Evolutionary conservation across 768 basidiomycete species (phyloP).

Genomic region (Mycena haematopus): DNA sequence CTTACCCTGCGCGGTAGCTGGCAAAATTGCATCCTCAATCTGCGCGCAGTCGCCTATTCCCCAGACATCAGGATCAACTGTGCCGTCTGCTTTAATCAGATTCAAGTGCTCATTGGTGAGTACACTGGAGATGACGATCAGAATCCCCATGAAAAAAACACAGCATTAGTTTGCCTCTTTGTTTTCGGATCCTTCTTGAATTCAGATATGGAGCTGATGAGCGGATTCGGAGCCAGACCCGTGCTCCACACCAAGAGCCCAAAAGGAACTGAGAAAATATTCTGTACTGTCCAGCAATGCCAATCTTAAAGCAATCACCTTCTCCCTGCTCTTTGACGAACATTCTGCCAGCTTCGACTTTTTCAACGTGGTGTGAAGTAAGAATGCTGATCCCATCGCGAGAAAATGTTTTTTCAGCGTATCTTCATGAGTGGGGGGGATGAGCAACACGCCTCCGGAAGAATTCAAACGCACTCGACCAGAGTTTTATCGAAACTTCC

Average conservation of each 20-base stretch:
- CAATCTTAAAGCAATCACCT: constrained; percentile 46
- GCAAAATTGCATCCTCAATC: constrained; percentile 62
- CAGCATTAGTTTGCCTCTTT: constrained; percentile 47
- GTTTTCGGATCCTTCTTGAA: constrained; percentile 68
- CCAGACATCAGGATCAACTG: constrained; percentile 72
- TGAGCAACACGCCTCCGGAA: neutral
- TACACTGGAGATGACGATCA: constrained; percentile 35
- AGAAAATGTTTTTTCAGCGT: constrained; percentile 71
- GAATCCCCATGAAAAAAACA: neutral
- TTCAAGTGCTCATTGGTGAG: constrained; percentile 66
- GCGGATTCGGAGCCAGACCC: constrained; percentile 82
- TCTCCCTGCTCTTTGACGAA: constrained; percentile 75
- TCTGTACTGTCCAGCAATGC: constrained; percentile 12
- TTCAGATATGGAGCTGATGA: constrained; percentile 65
- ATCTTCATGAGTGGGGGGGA: constrained; percentile 45
- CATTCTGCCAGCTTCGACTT: constrained; percentile 69
- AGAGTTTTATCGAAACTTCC: constrained; percentile 75
- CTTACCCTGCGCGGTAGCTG: constrained; percentile 84
- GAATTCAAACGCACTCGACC: constrained; percentile 50
- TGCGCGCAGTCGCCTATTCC: constrained; percentile 82
- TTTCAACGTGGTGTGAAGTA: constrained; percentile 76
- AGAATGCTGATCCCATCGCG: constrained; percentile 78
- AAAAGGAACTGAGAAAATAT: constrained; percentile 62
- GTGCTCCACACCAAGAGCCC: constrained; percentile 91
- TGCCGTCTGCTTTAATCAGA: constrained; percentile 58